These are phyloP conservation scores for Flaveria trinervia DNA, from an alignment of 129 eudicot species.

Conservation along the genomic window DNA sequence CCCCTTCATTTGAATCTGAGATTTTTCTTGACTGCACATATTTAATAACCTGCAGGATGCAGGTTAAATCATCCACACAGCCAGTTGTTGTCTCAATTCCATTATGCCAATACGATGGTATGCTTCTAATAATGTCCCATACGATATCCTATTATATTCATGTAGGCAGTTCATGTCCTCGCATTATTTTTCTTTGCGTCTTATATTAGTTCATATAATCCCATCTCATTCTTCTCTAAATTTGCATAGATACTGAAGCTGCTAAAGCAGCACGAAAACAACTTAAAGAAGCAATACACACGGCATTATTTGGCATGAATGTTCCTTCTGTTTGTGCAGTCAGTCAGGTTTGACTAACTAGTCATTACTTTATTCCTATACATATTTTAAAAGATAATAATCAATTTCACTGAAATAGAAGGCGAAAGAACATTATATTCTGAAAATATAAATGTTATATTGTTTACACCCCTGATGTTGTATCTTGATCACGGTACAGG, in stretches of 20 bases:
- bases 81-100: slow-evolving; percentile 89
- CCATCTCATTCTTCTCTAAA: not conserved
- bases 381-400: not conserved
- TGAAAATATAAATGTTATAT: not conserved
- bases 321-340: slow-evolving; percentile 97
- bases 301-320: slow-evolving; percentile 82
- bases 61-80: slow-evolving; percentile 78
- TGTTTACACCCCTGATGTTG: slow-evolving; percentile 26
- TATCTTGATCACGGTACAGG: slow-evolving; percentile 49
- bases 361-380: not conserved
- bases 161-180: slow-evolving; percentile 3
- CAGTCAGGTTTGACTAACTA: slow-evolving; percentile 62
- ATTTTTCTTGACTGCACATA: not conserved
- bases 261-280: slow-evolving; percentile 86
- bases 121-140: slow-evolving; percentile 32
- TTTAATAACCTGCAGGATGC: slow-evolving; percentile 69
- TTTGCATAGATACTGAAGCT: slow-evolving; percentile 76
- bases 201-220: not conserved
- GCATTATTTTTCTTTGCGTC: not conserved
- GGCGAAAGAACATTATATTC: not conserved
- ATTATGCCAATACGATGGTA: slow-evolving; percentile 80
- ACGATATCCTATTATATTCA: not conserved
- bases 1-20: not conserved
- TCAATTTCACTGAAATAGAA: not conserved
- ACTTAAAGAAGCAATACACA: slow-evolving; percentile 75